Conservation (phyloP, 768 basidiomycete species). For the Cystobasidiopsis lactophilus region DNA sequence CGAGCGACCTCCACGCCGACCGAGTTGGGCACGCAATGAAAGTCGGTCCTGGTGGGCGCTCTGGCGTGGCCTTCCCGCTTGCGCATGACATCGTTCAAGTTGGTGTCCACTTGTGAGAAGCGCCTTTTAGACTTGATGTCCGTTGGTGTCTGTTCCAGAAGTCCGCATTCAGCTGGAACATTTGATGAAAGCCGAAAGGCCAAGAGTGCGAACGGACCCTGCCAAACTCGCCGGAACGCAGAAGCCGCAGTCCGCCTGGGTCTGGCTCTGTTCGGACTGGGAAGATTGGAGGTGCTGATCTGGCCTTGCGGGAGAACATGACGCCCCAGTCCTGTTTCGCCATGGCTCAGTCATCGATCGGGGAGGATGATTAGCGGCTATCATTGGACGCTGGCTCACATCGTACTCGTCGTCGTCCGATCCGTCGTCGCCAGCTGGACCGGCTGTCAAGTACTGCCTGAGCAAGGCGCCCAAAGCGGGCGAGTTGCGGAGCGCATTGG, state of each 20-base stretch:
- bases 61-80: constrained; percentile 4
- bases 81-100: constrained; percentile 4
- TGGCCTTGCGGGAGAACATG: background rate
- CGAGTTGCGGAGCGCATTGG: background rate
- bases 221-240: constrained; percentile 63
- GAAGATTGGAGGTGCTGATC: background rate
- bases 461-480: no score
- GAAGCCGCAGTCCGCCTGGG: constrained; percentile 35
- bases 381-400: no score
- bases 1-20: constrained; percentile 57
- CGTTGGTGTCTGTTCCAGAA: background rate
- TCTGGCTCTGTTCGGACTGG: constrained; percentile 4
- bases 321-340: background rate
- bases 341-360: background rate
- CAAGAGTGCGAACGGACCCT: constrained; percentile 28
- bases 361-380: background rate
- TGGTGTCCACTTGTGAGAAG: no score
- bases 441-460: no score
- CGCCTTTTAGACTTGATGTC: constrained; percentile 4
- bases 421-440: no score
- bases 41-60: background rate
- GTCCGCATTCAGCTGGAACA: constrained; percentile 23
- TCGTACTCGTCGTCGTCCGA: no score
- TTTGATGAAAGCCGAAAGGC: constrained; percentile 33
- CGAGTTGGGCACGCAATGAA: constrained; percentile 48